Evolutionary conservation across 495 filamentous ascomycete genomes (phyloP).

Genomic region (Delitschia confertaspora): DNA sequence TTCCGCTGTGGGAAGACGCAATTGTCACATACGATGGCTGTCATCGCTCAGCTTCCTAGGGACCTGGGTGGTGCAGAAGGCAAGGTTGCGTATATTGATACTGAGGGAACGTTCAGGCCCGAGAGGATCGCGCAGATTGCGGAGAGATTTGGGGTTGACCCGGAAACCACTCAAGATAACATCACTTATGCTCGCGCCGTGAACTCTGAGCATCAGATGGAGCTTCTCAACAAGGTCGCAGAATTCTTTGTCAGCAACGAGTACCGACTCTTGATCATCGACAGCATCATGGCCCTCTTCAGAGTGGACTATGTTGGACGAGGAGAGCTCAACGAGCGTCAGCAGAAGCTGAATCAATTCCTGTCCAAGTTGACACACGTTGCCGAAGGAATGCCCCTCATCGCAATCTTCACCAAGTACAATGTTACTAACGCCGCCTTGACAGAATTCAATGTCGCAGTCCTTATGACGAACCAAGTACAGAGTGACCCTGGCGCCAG

Average conservation of each 20-base stretch:
- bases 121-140: constrained; percentile 65
- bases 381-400: constrained; percentile 50
- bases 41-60: constrained; percentile 38
- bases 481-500: constrained; percentile 73
- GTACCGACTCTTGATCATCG: constrained; percentile 65
- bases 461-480: constrained; percentile 76
- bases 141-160: constrained; percentile 55
- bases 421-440: constrained; percentile 7
- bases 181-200: constrained; percentile 63
- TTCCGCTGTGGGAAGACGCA: constrained; percentile 71
- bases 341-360: constrained; percentile 68
- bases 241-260: constrained; percentile 58
- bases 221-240: constrained; percentile 58
- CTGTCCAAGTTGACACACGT: constrained; percentile 61
- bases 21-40: constrained; percentile 35
- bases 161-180: constrained; percentile 52
- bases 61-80: constrained; percentile 67
- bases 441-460: constrained; percentile 66
- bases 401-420: neutral
- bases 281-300: constrained; percentile 74
- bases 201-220: constrained; percentile 70
- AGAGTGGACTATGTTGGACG: constrained; percentile 67
- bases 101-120: constrained; percentile 70
- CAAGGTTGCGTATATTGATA: constrained; percentile 75
- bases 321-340: constrained; percentile 66